Conservation (phyloP, 768 basidiomycete species). For the Cystofilobasidium ferigula region DNA sequence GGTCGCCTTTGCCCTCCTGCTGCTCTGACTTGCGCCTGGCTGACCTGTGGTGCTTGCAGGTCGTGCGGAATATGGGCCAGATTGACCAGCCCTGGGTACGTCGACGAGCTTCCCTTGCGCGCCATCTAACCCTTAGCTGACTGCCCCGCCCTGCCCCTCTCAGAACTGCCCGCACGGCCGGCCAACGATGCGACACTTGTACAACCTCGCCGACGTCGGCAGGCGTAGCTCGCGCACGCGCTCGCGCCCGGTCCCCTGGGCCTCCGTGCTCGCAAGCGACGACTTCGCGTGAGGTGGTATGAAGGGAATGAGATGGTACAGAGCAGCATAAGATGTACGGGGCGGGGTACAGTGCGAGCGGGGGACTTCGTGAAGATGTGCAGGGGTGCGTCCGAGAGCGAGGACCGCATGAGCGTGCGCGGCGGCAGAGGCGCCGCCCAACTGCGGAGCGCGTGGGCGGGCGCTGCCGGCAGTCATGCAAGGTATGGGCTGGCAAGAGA, state of each 20-base stretch:
- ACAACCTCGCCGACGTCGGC: slow-evolving; percentile 29
- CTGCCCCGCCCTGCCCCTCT: not conserved
- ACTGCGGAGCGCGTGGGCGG: too few species aligned
- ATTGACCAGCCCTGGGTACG: slow-evolving; percentile 43
- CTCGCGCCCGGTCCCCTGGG: not conserved
- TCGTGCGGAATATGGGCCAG: slow-evolving; percentile 40
- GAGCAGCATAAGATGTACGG: too few species aligned
- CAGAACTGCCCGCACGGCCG: slow-evolving; percentile 41
- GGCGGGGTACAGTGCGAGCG: too few species aligned
- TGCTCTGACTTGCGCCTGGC: not conserved
- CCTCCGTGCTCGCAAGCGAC: not conserved
- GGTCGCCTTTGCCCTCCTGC: not conserved
- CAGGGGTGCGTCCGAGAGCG: too few species aligned
- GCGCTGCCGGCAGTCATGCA: too few species aligned
- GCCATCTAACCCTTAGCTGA: not conserved
- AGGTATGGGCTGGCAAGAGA: too few species aligned
- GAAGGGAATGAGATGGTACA: too few species aligned
- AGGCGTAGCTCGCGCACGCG: not conserved
- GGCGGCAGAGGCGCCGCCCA: too few species aligned
- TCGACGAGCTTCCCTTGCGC: not conserved
- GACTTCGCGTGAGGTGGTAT: too few species aligned
- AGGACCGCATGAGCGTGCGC: too few species aligned
- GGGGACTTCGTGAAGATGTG: too few species aligned
- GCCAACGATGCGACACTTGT: slow-evolving; percentile 42
- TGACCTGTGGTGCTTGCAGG: slow-evolving; percentile 18